phyloP scores from a whole-genome alignment of 768 basidiomycete genomes.

The Lactarius hatsudake region DNA sequence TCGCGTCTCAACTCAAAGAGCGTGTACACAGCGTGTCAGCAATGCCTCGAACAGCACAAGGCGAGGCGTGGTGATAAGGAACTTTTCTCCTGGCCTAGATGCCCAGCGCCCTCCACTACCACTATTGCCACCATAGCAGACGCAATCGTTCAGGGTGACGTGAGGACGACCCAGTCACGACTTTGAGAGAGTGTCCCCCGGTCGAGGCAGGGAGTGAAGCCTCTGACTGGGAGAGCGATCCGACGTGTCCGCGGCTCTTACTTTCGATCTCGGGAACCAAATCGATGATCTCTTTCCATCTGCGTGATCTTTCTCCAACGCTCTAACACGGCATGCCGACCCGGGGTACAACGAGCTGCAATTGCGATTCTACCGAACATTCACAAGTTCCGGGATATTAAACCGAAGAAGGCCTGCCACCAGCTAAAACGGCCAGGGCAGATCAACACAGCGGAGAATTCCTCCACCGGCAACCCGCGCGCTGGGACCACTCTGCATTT shows the following conservation, averaged over 20 bases:
- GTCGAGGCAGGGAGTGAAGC: conserved; percentile 29
- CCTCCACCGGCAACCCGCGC: conserved; percentile 22
- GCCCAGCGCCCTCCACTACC: conserved; percentile 20
- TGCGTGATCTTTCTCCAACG: conserved; percentile 17
- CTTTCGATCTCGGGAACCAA: conserved; percentile 25
- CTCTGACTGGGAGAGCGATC: conserved; percentile 13
- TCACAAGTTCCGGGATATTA: conserved; percentile 28
- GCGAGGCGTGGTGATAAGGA: conserved; percentile 51
- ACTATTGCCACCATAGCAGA: conserved; percentile 10
- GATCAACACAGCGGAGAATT: conserved; percentile 19
- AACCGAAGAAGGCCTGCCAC: conserved; percentile 24
- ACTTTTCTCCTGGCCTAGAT: conserved; percentile 30
- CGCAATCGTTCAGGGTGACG: conserved; percentile 6
- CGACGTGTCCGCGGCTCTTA: conserved; percentile 27
- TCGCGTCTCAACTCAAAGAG: conserved; percentile 61
- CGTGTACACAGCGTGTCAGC: conserved; percentile 65
- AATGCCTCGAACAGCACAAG: conserved; percentile 53
- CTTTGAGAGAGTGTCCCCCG: conserved; percentile 13
- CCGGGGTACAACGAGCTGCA: conserved; percentile 21
- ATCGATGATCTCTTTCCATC: conserved; percentile 26
- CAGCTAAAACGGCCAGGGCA: conserved; percentile 21
- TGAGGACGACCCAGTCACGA: conserved; percentile 2
- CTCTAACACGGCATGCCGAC: conserved; percentile 25
- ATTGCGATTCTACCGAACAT: conserved; percentile 28
- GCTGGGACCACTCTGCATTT: conserved; percentile 8